These are phyloP conservation scores for Thraustochytrium striatum DNA, from an alignment of 352 stramenopile species.

Conservation along the genomic window DNA sequence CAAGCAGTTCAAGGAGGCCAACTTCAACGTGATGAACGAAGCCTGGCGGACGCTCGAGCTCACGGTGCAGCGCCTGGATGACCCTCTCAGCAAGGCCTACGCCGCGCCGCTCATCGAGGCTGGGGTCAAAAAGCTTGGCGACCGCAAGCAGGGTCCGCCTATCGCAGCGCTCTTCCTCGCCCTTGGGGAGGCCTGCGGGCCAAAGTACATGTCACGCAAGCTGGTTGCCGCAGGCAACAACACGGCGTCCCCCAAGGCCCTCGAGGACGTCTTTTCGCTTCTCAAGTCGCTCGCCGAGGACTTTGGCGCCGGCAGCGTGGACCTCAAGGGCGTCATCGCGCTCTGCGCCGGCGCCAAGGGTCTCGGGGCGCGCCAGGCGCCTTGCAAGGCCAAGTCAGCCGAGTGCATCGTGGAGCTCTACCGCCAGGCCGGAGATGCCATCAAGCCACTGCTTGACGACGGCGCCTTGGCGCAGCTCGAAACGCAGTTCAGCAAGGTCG, in stretches of 20 bases:
- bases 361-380: slow-evolving; percentile 24
- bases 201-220: slow-evolving; percentile 30
- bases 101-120: not conserved
- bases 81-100: not conserved
- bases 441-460: slow-evolving; percentile 15
- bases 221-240: not conserved
- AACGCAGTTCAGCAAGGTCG: slow-evolving; percentile 23
- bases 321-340: slow-evolving; percentile 15
- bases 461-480: not conserved
- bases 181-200: slow-evolving; percentile 16
- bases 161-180: not conserved
- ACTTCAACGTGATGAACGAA: slow-evolving; percentile 46
- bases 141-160: slow-evolving; percentile 14
- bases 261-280: slow-evolving; percentile 7
- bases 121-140: slow-evolving; percentile 20
- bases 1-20: slow-evolving; percentile 39
- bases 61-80: not conserved
- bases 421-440: slow-evolving; percentile 15
- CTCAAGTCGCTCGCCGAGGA: slow-evolving; percentile 13
- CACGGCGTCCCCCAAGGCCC: slow-evolving; percentile 9
- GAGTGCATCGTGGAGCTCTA: slow-evolving; percentile 13
- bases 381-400: slow-evolving; percentile 22
- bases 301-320: not conserved
- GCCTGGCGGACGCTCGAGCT: not conserved
- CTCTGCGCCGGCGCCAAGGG: slow-evolving; percentile 12